These are phyloP conservation scores for Lentinula sp. DNA, from an alignment of 768 basidiomycete species.

Conservation along the genomic window DNA sequence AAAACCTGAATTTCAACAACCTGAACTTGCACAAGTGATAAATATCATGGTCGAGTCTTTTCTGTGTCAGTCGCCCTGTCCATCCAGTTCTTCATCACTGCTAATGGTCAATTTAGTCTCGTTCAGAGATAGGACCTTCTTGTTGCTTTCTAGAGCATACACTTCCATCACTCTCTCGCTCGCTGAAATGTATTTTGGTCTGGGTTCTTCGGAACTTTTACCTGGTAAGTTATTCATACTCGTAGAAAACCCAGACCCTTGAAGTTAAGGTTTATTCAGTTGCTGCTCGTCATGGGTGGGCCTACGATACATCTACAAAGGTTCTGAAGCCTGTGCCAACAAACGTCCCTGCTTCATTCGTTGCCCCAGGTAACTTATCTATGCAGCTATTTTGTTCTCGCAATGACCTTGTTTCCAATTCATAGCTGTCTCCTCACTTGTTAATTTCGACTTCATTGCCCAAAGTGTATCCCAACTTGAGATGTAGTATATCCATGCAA, in stretches of 20 bases:
- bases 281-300: constrained; percentile 41
- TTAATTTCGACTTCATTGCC: constrained; percentile 44
- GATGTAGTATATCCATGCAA: neutral
- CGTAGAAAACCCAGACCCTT: neutral
- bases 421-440: constrained; percentile 37
- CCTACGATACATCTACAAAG: constrained; percentile 39
- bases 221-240: constrained; percentile 21
- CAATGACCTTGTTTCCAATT: neutral
- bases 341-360: neutral
- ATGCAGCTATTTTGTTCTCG: neutral
- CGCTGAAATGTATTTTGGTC: constrained; percentile 53
- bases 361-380: constrained; percentile 9
- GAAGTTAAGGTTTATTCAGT: constrained; percentile 22
- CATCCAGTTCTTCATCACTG: neutral
- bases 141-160: constrained; percentile 58
- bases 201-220: constrained; percentile 32
- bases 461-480: constrained; percentile 51
- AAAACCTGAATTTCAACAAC: constrained; percentile 39
- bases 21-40: constrained; percentile 39
- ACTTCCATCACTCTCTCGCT: constrained; percentile 49
- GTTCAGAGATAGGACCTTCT: constrained; percentile 54
- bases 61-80: constrained; percentile 36
- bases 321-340: constrained; percentile 33
- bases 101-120: constrained; percentile 31
- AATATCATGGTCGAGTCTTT: constrained; percentile 40